Conservation (phyloP, 2,329 filamentous ascomycete genomes). For the Fusarium brevicatenulatum region DNA sequence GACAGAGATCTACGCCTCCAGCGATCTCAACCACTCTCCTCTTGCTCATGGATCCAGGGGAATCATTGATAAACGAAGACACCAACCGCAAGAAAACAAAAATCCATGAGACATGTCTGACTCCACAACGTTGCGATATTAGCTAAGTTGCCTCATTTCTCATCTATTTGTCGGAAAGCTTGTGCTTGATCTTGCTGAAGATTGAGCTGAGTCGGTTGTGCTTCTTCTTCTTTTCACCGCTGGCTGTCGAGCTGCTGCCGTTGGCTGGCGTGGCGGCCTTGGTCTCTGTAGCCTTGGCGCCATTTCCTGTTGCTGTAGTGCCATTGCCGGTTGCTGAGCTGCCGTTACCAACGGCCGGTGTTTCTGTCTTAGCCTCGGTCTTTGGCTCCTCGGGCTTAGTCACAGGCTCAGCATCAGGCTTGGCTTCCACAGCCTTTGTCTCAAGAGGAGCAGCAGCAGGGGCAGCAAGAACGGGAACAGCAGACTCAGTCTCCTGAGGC, state of each 20-base stretch:
- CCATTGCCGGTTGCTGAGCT: constrained; percentile 32
- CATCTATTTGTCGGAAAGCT: constrained; percentile 50
- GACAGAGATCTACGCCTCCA: constrained; percentile 47
- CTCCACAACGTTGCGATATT: constrained; percentile 41
- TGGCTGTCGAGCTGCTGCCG: constrained; percentile 32
- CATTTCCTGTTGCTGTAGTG: constrained; percentile 27
- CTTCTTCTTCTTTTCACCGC: constrained; percentile 73
- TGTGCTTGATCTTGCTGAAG: constrained; percentile 67
- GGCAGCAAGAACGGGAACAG: background rate
- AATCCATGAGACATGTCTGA: constrained; percentile 38
- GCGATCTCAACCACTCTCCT: constrained; percentile 46
- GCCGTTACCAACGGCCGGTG: constrained; percentile 35
- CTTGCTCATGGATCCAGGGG: constrained; percentile 50
- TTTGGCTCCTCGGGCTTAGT: constrained; percentile 17
- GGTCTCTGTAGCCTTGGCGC: constrained; percentile 38
- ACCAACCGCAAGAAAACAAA: constrained; percentile 49
- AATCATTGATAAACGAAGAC: constrained; percentile 54
- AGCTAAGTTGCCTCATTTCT: constrained; percentile 33
- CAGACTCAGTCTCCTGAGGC: constrained; percentile 51
- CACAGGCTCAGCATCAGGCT: background rate
- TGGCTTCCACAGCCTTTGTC: constrained; percentile 22
- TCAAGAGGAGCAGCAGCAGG: constrained; percentile 16
- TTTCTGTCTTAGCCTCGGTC: constrained; percentile 24
- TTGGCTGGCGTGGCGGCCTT: constrained; percentile 34
- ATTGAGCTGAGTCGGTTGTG: constrained; percentile 72